phyloP scores from a whole-genome alignment of 2,329 filamentous ascomycete species.

The Dendrostoma leiphaemia region DNA sequence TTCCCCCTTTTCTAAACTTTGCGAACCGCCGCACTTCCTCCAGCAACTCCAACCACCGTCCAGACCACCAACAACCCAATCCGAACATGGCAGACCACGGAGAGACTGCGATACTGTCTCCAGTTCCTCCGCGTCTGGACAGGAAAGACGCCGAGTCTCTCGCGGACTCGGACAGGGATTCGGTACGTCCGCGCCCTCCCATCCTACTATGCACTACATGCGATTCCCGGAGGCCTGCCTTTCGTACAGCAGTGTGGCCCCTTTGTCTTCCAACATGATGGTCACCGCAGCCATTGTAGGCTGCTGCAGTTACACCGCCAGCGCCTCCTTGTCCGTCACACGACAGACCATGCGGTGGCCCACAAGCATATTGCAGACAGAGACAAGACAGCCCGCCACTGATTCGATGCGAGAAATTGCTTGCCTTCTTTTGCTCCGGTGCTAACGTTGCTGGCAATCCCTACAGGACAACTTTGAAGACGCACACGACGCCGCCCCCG shows the following conservation, averaged over 20 bases:
- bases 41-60: neutral
- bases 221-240: neutral
- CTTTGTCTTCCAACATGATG: neutral
- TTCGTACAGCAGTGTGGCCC: neutral
- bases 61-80: neutral
- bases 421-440: neutral
- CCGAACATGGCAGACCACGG: conserved; percentile 30
- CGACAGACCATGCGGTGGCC: conserved; percentile 5
- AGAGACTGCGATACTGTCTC: conserved; percentile 22
- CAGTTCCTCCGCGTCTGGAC: conserved; percentile 20
- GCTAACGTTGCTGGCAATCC: conserved; percentile 5
- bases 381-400: conserved; percentile 1
- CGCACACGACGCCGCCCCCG: conserved; percentile 65
- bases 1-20: neutral
- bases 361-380: neutral
- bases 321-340: conserved; percentile 8
- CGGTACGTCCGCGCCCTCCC: conserved; percentile 27
- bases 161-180: conserved; percentile 37
- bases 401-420: conserved; percentile 1
- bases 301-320: conserved; percentile 15
- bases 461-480: conserved; percentile 78
- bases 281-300: conserved; percentile 10
- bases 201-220: neutral
- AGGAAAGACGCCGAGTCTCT: conserved; percentile 21
- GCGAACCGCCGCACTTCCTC: neutral